Evolutionary conservation across 2,329 filamentous ascomycete genomes (phyloP).

Genomic region (Hypoxylon sp.): DNA sequence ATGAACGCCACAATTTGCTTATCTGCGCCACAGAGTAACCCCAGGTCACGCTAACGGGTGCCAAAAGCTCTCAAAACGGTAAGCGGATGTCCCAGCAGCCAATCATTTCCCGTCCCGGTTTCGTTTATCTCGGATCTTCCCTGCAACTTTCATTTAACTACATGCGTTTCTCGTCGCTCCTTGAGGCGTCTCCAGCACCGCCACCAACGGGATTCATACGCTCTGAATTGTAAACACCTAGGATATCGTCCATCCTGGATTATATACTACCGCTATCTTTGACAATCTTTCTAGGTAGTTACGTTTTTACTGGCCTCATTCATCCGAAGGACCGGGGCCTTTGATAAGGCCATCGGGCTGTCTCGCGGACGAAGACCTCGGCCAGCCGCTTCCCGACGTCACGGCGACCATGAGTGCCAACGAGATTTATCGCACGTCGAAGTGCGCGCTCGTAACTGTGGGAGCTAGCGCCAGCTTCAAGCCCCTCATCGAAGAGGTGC

Average conservation of each 20-base stretch:
- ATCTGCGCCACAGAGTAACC: constrained; percentile 4
- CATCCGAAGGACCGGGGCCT: neutral
- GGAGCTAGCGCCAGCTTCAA: constrained; percentile 91
- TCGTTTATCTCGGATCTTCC: constrained; percentile 14
- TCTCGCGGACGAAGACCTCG: neutral
- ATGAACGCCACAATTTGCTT: constrained; percentile 4
- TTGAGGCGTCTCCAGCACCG: neutral
- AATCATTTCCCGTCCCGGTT: constrained; percentile 12
- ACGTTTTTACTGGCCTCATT: neutral
- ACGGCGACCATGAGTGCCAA: constrained; percentile 10
- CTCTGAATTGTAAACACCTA: neutral
- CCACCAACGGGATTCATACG: constrained; percentile 1
- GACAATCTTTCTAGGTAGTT: too few species aligned
- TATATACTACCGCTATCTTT: neutral
- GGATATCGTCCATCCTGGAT: neutral
- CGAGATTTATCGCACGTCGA: constrained; percentile 8
- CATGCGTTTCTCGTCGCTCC: neutral
- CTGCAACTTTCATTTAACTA: constrained; percentile 16
- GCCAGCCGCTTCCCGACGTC: neutral
- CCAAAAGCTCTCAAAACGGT: constrained; percentile 3
- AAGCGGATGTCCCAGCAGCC: neutral
- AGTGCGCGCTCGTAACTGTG: constrained; percentile 84
- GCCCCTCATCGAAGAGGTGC: constrained; percentile 75
- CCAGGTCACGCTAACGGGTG: constrained; percentile 4
- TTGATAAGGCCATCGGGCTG: neutral